Base-by-base conservation (phyloP, 2,329 filamentous ascomycete species). In the Trichophyton mentagrophytes region DNA sequence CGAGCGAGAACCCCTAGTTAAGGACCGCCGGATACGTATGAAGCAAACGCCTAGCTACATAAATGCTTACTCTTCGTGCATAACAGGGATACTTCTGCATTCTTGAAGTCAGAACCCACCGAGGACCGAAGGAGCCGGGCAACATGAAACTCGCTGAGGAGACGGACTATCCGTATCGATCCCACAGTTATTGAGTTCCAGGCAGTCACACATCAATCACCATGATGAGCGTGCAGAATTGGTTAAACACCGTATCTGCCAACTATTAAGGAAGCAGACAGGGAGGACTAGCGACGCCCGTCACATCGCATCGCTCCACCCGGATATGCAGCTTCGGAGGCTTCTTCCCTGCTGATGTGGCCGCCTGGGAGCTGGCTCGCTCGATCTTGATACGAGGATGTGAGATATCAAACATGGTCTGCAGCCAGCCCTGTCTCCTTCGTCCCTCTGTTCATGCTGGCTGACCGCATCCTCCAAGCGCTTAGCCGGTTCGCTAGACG, bases 281-380 rank as follows among this genome's bases (percentile, higher is more conserved):
- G 30, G 11, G 11, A 20, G 27, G 36, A 13, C 36, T 42, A 46
- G 56, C 56, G 56, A 44, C 36, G 36, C 56, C 56, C 5, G 56
- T 58, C 56, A 58, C 56, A 46, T 58, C 56, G 13, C 20, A 40
- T 55, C 51, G 51, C 51, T 55, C 51, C 51, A 55, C 51, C 27
- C 27, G 8, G 51, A 17, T 15, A 55, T 55, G 51, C 51, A 55
- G 25, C 13, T 55, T 36, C 27, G 51, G 51, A 36, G 51, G 25
- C 51, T 55, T 55, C 20, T 36, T 36, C 3, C n/a, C 13, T 30
- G 27, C 51, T 55, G 46, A 51, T 25, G 46, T 51, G 46, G 46
- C 46, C 46, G 20, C n/a, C 33, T 38, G 33, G 33, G 33, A n/a
- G 27, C 51, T 27, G 13, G 5, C 51, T 55, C 27, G 27, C 13